These are phyloP conservation scores for Ophiostoma perfectum DNA, from an alignment of 2,329 filamentous ascomycete species.

Conservation along the genomic window DNA sequence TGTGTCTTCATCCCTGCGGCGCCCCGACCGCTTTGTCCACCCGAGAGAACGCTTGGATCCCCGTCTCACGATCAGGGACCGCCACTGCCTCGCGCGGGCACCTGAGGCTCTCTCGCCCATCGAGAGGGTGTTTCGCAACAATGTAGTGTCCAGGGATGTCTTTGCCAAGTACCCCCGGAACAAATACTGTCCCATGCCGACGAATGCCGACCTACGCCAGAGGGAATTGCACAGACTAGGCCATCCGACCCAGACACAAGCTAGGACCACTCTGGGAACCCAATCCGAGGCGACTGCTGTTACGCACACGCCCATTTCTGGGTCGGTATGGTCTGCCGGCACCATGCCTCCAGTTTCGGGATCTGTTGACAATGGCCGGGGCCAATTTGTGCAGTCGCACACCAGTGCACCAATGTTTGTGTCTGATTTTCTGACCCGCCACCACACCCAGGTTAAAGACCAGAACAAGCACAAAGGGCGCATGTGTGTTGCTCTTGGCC, in stretches of 20 bases:
- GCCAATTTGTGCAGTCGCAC: constrained; percentile 60
- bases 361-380: constrained; percentile 57
- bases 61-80: constrained; percentile 37
- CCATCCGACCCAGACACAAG: constrained; percentile 27
- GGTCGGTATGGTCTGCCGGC: constrained; percentile 72
- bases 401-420: constrained; percentile 65
- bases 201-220: constrained; percentile 27
- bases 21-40: constrained; percentile 49
- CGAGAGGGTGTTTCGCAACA: constrained; percentile 44
- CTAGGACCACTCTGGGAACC: constrained; percentile 31
- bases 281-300: constrained; percentile 16
- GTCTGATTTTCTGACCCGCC: constrained; percentile 42
- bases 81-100: constrained; percentile 42
- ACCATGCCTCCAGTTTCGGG: constrained; percentile 55
- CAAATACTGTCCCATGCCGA: constrained; percentile 27
- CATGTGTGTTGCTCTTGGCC: constrained; percentile 72
- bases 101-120: constrained; percentile 38
- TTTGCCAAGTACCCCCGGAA: constrained; percentile 37
- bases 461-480: constrained; percentile 68
- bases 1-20: constrained; percentile 25
- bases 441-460: constrained; percentile 34
- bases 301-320: constrained; percentile 44
- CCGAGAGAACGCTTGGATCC: constrained; percentile 32
- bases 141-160: constrained; percentile 39
- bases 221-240: constrained; percentile 32